Evolutionary conservation across 257 asterid species (phyloP).

Genomic region (Euphrasia confusa): DNA sequence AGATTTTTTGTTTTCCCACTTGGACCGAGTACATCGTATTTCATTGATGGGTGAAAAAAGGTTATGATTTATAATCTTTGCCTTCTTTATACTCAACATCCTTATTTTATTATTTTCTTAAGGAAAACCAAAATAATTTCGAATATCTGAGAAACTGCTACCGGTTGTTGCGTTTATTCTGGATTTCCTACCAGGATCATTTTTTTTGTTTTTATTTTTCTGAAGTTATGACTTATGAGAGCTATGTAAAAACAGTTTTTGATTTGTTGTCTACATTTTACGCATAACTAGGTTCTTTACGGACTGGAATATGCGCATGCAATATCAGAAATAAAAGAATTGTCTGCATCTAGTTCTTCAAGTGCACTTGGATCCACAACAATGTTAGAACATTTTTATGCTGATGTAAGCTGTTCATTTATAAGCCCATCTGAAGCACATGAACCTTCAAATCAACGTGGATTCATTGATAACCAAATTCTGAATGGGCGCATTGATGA

Average conservation of each 20-base stretch:
- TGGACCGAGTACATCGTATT: not conserved
- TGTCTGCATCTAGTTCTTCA: constrained; percentile 25
- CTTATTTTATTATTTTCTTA: not conserved
- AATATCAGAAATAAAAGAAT: constrained; percentile 50
- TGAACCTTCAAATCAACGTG: constrained; percentile 28
- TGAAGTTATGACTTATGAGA: constrained; percentile 10
- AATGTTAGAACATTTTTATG: constrained; percentile 39
- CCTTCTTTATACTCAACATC: not conserved
- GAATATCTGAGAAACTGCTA: constrained; percentile 9
- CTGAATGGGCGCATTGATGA: constrained; percentile 28
- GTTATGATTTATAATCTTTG: not conserved
- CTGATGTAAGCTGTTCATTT: constrained; percentile 55
- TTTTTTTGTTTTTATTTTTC: not conserved
- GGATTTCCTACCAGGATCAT: not conserved
- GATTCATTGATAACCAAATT: constrained; percentile 24
- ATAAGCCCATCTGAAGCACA: constrained; percentile 41
- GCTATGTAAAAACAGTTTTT: constrained; percentile 8
- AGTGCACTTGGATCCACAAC: constrained; percentile 29
- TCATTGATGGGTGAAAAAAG: not conserved
- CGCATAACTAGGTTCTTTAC: constrained; percentile 64
- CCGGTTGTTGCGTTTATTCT: not conserved
- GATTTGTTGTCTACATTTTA: constrained; percentile 24
- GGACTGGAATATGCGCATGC: constrained; percentile 89
- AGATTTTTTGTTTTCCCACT: not conserved
- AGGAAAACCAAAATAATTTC: not conserved